A percentile compares a stretch with the other conserved stretches of the same genome.
These are phyloP conservation scores for Trichoderma endophyticum DNA, from an alignment of 2,329 filamentous ascomycete species.

Conservation along the genomic window DNA sequence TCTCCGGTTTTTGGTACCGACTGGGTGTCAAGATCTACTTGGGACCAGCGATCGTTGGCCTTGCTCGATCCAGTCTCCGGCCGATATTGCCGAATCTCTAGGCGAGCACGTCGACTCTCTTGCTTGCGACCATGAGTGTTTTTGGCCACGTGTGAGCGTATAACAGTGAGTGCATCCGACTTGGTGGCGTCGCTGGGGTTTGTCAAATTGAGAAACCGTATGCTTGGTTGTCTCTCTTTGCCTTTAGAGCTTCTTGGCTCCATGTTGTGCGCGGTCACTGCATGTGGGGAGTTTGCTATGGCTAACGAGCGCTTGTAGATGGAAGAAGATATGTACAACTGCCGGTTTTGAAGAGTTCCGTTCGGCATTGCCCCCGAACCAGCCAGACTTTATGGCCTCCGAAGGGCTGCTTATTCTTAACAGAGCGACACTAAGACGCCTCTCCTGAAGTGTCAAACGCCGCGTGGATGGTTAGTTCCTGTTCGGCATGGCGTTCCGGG, in stretches of 20 bases:
- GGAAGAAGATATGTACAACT: not conserved
- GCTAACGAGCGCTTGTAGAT: not conserved
- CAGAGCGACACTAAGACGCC: not conserved
- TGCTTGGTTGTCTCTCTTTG: not conserved
- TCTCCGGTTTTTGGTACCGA: not conserved
- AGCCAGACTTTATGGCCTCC: not conserved
- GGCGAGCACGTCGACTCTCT: not conserved
- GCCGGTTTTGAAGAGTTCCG: not conserved
- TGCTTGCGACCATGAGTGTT: constrained; percentile 12
- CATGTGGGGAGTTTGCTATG: not conserved
- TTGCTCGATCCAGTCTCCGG: not conserved
- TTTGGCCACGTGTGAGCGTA: constrained; percentile 12
- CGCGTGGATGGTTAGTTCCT: not conserved
- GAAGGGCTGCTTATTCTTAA: not conserved
- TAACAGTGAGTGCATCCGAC: constrained; percentile 3
- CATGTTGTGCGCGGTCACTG: not conserved
- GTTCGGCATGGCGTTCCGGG: not conserved
- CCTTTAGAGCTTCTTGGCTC: not conserved
- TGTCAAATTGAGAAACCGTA: constrained; percentile 9
- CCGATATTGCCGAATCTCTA: constrained; percentile 13
- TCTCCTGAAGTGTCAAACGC: not conserved
- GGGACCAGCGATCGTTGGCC: not conserved
- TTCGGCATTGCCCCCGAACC: not conserved
- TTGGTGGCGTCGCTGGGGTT: constrained; percentile 11
- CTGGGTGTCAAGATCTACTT: not conserved